Conservation (phyloP, 1,139 yeast species). For the Taiozyma sp. region DNA sequence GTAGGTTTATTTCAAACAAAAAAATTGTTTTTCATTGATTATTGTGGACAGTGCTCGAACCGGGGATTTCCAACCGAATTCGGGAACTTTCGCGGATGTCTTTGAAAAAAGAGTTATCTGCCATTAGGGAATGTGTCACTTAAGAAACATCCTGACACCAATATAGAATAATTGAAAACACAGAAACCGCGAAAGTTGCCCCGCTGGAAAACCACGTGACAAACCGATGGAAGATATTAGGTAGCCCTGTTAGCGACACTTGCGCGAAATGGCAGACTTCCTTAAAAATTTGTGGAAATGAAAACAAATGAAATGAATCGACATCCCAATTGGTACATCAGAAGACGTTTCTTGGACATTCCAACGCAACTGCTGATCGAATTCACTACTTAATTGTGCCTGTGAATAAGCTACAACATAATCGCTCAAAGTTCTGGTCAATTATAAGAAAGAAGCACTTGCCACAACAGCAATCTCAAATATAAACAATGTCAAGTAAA, state of each 20-base stretch:
- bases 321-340: too few species aligned
- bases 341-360: not conserved
- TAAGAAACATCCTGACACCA: not conserved
- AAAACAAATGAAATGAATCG: not conserved
- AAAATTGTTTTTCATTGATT: not conserved
- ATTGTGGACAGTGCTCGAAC: not conserved
- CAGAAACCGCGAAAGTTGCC: not conserved
- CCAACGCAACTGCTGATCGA: too few species aligned
- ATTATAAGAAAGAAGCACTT: not conserved
- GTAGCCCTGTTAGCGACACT: not conserved
- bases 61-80: not conserved
- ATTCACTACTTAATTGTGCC: not conserved
- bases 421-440: not conserved
- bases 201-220: not conserved
- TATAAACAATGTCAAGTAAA: conserved; percentile 33
- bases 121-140: not conserved
- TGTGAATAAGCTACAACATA: too few species aligned
- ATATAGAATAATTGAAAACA: too few species aligned
- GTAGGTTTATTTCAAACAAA: not conserved
- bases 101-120: not conserved
- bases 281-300: not conserved
- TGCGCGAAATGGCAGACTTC: not conserved
- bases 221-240: not conserved
- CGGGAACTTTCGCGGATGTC: not conserved
- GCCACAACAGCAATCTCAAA: not conserved